Percentiles rank a stretch among this genome's conserved stretches.
Conservation (phyloP, 2,329 filamentous ascomycete genomes). For the Curvularia hawaiiensis region DNA sequence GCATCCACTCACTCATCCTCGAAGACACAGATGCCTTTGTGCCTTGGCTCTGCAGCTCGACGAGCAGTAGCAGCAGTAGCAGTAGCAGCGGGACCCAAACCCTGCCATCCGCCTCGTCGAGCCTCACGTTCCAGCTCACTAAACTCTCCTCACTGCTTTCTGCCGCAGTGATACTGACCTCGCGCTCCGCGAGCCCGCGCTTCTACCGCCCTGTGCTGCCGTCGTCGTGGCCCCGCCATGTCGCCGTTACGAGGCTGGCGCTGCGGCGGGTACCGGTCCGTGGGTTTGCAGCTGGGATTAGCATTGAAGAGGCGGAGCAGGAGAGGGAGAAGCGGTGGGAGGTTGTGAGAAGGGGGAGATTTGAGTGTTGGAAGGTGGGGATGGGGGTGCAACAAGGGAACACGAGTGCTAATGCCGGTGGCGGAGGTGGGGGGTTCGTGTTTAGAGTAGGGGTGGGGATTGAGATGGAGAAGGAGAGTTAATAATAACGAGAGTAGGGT, state of each 20-base stretch:
- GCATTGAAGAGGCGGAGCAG: slow-evolving; percentile 45
- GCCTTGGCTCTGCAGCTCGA: slow-evolving; percentile 15
- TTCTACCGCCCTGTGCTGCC: slow-evolving; percentile 31
- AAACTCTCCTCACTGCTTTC: slow-evolving; percentile 18
- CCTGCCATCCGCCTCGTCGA: slow-evolving; percentile 20
- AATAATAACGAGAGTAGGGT: neutral
- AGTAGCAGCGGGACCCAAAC: slow-evolving; percentile 10
- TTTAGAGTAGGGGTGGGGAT: slow-evolving; percentile 33
- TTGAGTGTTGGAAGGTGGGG: slow-evolving; percentile 40
- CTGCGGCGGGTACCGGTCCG: slow-evolving; percentile 41
- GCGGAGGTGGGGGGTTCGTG: slow-evolving; percentile 30
- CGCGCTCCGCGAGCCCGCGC: slow-evolving; percentile 15
- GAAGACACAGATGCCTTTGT: slow-evolving; percentile 61
- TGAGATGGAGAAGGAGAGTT: slow-evolving; percentile 15
- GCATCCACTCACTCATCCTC: slow-evolving; percentile 58
- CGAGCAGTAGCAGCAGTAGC: no score
- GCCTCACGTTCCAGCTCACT: slow-evolving; percentile 20
- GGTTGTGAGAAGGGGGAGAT: slow-evolving; percentile 44
- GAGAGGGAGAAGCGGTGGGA: slow-evolving; percentile 45
- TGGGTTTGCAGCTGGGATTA: slow-evolving; percentile 46
- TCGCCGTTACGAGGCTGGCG: slow-evolving; percentile 40
- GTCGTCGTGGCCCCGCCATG: slow-evolving; percentile 32
- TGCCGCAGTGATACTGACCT: slow-evolving; percentile 21
- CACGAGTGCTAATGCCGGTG: neutral
- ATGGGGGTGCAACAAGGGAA: neutral